A percentile compares a stretch with the other conserved stretches of the same genome.
Evolutionary conservation across 495 filamentous ascomycete genomes (phyloP).

Genomic region (Trichocladium antarcticum): DNA sequence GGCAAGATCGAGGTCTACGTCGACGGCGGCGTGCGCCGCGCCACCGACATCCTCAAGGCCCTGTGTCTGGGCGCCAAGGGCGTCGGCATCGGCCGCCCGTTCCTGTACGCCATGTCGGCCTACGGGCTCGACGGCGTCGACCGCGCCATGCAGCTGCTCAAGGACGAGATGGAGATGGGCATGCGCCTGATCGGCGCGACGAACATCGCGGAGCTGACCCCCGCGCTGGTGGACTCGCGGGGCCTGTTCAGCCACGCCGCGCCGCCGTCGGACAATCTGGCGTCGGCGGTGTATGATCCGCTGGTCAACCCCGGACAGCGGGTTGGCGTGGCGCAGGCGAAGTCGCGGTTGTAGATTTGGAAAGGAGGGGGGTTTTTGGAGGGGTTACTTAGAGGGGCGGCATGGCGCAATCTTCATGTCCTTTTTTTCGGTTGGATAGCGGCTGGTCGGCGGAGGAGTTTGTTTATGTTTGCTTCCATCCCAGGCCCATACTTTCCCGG

Average conservation of each 20-base stretch:
- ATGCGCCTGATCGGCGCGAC: conserved; percentile 85
- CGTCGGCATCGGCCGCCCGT: conserved; percentile 88
- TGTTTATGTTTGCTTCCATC: no score
- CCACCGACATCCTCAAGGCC: conserved; percentile 93
- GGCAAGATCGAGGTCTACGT: conserved; percentile 81
- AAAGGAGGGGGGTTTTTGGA: not conserved
- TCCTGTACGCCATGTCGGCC: conserved; percentile 90
- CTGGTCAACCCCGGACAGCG: conserved; percentile 36
- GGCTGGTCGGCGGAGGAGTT: not conserved
- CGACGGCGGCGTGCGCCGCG: conserved; percentile 81
- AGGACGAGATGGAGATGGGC: conserved; percentile 98
- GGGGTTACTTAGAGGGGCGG: not conserved
- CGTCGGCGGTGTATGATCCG: conserved; percentile 33
- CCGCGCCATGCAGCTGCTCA: conserved; percentile 85
- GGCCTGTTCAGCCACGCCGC: conserved; percentile 60
- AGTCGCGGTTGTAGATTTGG: conserved; percentile 17
- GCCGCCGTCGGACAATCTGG: conserved; percentile 55
- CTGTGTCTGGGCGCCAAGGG: conserved; percentile 86
- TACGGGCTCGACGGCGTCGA: conserved; percentile 84
- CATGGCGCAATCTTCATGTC: no score
- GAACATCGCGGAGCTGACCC: conserved; percentile 62
- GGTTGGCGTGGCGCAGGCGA: conserved; percentile 19
- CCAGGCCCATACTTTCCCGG: no score
- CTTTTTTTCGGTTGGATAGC: not conserved
- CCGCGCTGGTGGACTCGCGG: conserved; percentile 65